phyloP scores from a whole-genome alignment of 2,329 filamentous ascomycete genomes.

The Claviceps spartinae region DNA sequence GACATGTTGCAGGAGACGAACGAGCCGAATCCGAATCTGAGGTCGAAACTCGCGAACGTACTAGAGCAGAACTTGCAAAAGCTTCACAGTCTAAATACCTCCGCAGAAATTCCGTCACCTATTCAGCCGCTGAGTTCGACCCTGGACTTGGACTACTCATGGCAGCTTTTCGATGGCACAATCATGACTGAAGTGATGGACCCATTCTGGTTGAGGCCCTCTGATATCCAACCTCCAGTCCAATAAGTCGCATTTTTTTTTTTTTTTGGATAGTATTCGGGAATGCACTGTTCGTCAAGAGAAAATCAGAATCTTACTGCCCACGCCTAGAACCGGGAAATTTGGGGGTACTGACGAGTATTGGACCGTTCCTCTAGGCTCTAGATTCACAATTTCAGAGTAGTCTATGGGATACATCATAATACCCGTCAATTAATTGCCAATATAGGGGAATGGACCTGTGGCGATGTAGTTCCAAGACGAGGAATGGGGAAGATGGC shows the following conservation, averaged over 20 bases:
- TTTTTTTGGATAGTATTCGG: not conserved
- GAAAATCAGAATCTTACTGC: too few species aligned
- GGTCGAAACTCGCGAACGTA: conserved; percentile 3
- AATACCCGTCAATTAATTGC: too few species aligned
- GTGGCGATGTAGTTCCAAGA: too few species aligned
- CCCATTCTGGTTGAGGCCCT: conserved; percentile 1
- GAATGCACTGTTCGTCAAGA: not conserved
- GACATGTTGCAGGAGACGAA: conserved; percentile 16
- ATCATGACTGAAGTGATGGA: conserved; percentile 5
- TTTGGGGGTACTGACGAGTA: too few species aligned
- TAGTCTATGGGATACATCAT: too few species aligned
- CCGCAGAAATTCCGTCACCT: not conserved
- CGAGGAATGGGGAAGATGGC: too few species aligned
- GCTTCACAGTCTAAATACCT: conserved; percentile 11
- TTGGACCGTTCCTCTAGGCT: too few species aligned
- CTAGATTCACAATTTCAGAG: too few species aligned
- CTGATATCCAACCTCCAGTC: not conserved
- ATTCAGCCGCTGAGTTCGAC: conserved; percentile 6
- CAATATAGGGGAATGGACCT: too few species aligned
- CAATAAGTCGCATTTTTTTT: not conserved
- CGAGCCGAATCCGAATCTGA: conserved; percentile 14
- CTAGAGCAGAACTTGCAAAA: conserved; percentile 15
- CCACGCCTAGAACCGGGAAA: not conserved
- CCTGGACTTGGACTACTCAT: conserved; percentile 8
- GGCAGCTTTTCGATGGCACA: conserved; percentile 10